phyloP scores from a whole-genome alignment of 2,329 filamentous ascomycete genomes.

The Xylaria sp. region DNA sequence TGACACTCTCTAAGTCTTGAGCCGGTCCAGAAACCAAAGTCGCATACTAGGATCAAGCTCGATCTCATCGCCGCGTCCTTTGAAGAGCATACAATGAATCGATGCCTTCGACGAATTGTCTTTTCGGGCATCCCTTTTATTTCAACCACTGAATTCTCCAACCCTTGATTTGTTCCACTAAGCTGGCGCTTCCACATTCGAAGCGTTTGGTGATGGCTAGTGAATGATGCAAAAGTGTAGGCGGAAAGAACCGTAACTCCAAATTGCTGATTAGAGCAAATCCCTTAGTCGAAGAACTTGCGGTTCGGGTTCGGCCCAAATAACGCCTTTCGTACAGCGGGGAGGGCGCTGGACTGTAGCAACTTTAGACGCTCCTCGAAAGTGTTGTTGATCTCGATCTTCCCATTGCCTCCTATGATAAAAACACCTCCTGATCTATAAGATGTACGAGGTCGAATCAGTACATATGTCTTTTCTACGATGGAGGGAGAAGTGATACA shows the following conservation, averaged over 20 bases:
- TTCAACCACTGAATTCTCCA: constrained; percentile 12
- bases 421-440: constrained; percentile 82
- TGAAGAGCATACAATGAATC: constrained; percentile 13
- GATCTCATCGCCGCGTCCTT: constrained; percentile 11
- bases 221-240: not conserved
- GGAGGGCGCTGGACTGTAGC: constrained; percentile 85
- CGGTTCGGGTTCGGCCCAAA: constrained; percentile 97
- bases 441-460: constrained; percentile 31
- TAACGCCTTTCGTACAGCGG: constrained; percentile 83
- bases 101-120: constrained; percentile 3
- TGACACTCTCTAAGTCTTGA: constrained; percentile 8
- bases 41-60: constrained; percentile 17
- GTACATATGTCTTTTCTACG: not conserved
- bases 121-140: constrained; percentile 18
- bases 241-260: not conserved
- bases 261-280: constrained; percentile 1
- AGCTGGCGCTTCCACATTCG: not conserved
- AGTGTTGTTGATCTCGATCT: constrained; percentile 99
- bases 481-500: not conserved
- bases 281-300: constrained; percentile 86
- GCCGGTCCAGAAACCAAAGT: constrained; percentile 21
- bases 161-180: constrained; percentile 7
- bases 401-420: constrained; percentile 84
- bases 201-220: constrained; percentile 6
- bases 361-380: constrained; percentile 90